phyloP scores from a whole-genome alignment of 2,329 filamentous ascomycete species.

The Apiospora hydei region DNA sequence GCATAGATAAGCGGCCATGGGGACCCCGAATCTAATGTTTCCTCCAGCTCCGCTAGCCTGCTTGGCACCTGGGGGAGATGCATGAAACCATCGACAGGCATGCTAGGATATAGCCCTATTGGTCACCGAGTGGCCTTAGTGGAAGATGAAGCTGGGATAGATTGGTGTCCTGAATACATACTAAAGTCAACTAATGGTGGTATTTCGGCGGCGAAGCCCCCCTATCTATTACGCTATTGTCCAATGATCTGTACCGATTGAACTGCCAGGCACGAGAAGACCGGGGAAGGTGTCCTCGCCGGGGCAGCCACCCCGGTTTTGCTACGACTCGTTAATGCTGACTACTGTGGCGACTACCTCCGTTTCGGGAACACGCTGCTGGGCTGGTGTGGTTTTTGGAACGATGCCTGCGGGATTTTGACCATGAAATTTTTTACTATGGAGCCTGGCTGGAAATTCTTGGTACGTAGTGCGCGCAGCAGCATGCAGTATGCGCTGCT shows the following conservation, averaged over 20 bases:
- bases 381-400: neutral
- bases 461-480: neutral
- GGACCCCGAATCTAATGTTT: conserved; percentile 6
- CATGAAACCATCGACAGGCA: conserved; percentile 9
- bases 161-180: neutral
- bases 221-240: neutral
- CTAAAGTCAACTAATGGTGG: conserved; percentile 15
- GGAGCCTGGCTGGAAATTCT: neutral
- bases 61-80: conserved; percentile 7
- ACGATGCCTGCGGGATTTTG: conserved; percentile 10
- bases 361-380: conserved; percentile 14
- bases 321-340: conserved; percentile 18
- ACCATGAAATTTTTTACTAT: conserved; percentile 18
- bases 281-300: neutral
- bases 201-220: conserved; percentile 16
- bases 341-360: conserved; percentile 9
- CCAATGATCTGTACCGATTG: neutral
- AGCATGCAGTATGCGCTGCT: neutral
- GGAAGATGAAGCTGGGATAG: conserved; percentile 4
- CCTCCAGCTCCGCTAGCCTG: neutral
- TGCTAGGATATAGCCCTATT: conserved; percentile 8
- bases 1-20: conserved; percentile 13
- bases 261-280: neutral
- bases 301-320: conserved; percentile 17
- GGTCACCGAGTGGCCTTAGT: conserved; percentile 1